Conservation (phyloP, 2,329 filamentous ascomycete species). For the Sphaerulina musiva region DNA sequence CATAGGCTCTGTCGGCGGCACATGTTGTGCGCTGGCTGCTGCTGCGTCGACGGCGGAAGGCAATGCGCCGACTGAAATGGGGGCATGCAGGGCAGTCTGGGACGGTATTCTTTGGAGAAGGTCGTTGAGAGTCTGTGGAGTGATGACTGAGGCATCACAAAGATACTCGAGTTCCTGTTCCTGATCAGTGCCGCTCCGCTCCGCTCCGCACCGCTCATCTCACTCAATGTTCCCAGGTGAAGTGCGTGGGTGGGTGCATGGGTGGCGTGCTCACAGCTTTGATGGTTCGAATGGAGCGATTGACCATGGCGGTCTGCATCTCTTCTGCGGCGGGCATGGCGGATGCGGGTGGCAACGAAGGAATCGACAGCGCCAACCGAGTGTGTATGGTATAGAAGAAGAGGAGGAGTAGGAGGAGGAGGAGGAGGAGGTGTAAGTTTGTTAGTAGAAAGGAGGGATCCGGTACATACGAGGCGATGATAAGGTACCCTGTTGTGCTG, state of each 20-base stretch:
- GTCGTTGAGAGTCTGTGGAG: slow-evolving; percentile 64
- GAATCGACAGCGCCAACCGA: background rate
- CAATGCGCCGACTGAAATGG: slow-evolving; percentile 35
- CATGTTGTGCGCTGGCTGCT: slow-evolving; percentile 11
- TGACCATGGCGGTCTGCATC: slow-evolving; percentile 57
- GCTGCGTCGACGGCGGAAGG: slow-evolving; percentile 24
- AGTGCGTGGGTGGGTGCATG: slow-evolving; percentile 44
- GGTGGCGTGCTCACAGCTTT: slow-evolving; percentile 50
- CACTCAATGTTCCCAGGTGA: no score
- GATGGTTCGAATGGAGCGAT: slow-evolving; percentile 79
- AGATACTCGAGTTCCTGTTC: slow-evolving; percentile 82
- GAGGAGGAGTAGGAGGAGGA: no score
- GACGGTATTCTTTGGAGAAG: slow-evolving; percentile 69
- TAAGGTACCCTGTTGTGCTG: no score
- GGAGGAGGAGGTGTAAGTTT: no score
- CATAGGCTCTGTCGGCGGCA: slow-evolving; percentile 27
- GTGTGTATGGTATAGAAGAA: background rate
- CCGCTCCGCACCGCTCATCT: background rate
- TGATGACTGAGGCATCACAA: slow-evolving; percentile 73
- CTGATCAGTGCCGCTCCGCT: slow-evolving; percentile 17
- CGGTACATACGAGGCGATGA: no score
- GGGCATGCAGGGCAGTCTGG: slow-evolving; percentile 53
- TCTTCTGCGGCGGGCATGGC: slow-evolving; percentile 35
- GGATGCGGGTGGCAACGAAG: background rate
- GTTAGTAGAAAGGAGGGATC: no score